Base-by-base conservation (phyloP, 2,329 filamentous ascomycete species). In the Emericellopsis cladophorae region DNA sequence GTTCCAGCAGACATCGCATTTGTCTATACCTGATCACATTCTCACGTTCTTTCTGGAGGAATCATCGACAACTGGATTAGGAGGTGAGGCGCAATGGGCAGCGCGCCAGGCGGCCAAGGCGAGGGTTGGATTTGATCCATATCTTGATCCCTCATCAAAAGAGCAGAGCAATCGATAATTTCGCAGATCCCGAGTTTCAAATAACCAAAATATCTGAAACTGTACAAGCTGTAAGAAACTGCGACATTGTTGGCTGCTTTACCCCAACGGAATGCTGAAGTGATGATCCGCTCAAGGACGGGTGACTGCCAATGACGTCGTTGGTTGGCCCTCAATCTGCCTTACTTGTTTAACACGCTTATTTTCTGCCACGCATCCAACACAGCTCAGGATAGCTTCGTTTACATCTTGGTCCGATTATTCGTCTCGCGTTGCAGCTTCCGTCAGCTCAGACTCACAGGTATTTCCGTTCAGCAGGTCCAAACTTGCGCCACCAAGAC, bases 11-110 rank as follows among this genome's bases (percentile, higher is more conserved):
- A 74, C 78, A 33, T 88, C 85, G 0, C 88, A 95, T 52, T 72
- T 95, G n/a, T 76, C 86, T 7, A 92, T 94, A 45, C 84, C 84
- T 1, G 89, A 95, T 55, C 85, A 95, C 51, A 76, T 95, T 2
- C 68, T 95, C 33, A 87, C 82, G 40, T 93, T 94, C 64, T 95
- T 95, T 62, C 68, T 95, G 14, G 72, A 76, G 44, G 70, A 76
- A 42, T 68, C 68, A 2, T 75, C 72, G 7, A 70, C 68, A 3
- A 72, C 69, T 5, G 68, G 72, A 0, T 46, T 73, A 16, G 54
- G 56, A 7, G 69, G 70, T 4, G 62, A 68, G 43, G 64, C 63
- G 4, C 61, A 63, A 37, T 62, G 60, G 59, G 59, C 51, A 40
- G 59, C 61, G n/a, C 59, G 66, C 37, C 60, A 56, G 5, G 68